Base-by-base conservation (phyloP, 2,329 filamentous ascomycete species). In the Xylaria sp. region DNA sequence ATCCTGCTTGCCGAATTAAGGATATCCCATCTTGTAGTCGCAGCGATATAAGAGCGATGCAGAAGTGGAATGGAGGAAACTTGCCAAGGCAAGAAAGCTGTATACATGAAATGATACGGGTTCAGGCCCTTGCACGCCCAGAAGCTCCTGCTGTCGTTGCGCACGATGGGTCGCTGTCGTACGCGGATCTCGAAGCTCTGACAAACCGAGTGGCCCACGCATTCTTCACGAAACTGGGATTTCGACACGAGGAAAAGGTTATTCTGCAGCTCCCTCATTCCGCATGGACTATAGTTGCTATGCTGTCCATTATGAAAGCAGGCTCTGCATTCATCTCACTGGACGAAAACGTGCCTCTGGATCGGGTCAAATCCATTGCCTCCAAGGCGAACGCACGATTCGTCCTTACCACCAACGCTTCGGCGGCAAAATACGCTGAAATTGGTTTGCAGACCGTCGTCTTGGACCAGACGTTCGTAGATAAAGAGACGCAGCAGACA, bases 241-340 rank as follows among this genome's bases (percentile, higher is more conserved):
- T 60, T 25, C 41, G 50, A 48, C 44, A 13, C 5, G 62, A 51
- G 44, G 62, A 64, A 41, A 64, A 64, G 52, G 31, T 64, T 41
- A 41, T 64, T n/a, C 41, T 64, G 31, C 44, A 57, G 44, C 34
- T 64, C 44, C 62, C 62, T 1, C 62, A 58, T 39, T 64, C 62
- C 3, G 20, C 51, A 13, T 64, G 62, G 62, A 25, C 52, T 20
- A 65, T 65, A 31, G 56, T 65, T 10, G 46, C 63, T 10, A 65
- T 65, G 63, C 12, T 65, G n/a, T 48, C 63, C 13, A 48, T 65
- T 15, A 54, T 65, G 63, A 65, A 65, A 34, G 63, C 63, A 5
- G 63, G 63, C 50, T 41, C 55, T 15, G 63, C 63, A 48, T 65
- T 65, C 34, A 59, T 60, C 34, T 25, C 63, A 7, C 55, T 65